Percentiles rank a stretch among this genome's conserved stretches.
Conservation (phyloP, 306 rosid genomes). For the Vachellia collinsii region DNA sequence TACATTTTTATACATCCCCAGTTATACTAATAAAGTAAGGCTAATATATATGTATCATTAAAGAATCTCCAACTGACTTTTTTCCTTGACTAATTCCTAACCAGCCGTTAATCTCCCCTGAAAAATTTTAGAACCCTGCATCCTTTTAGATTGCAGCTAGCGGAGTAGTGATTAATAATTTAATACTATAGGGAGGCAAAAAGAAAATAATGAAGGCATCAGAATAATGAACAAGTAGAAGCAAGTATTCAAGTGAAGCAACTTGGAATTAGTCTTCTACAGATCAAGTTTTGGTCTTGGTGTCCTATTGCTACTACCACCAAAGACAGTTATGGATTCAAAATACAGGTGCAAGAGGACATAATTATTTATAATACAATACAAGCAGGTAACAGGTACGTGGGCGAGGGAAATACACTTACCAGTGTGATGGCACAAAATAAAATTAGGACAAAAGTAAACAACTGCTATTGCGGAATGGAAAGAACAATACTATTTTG, state of each 20-base stretch:
- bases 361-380: constrained; percentile 35
- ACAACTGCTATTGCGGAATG: constrained; percentile 33
- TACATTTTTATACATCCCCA: no score
- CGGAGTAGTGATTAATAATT: no score
- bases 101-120: neutral
- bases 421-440: constrained; percentile 30
- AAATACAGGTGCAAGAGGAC: constrained; percentile 12
- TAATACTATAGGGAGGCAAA: no score
- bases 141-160: no score
- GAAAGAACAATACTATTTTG: constrained; percentile 28
- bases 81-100: neutral
- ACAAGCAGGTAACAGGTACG: no score
- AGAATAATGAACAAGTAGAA: neutral
- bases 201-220: neutral
- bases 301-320: neutral
- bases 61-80: no score
- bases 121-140: no score
- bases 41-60: no score
- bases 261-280: neutral
- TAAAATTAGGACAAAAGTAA: constrained; percentile 18
- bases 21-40: no score
- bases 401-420: neutral
- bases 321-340: constrained; percentile 7
- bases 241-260: neutral
- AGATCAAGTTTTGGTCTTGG: neutral